Percentiles rank a stretch among this genome's conserved stretches.
These are phyloP conservation scores for Pseudogymnoascus sp. DNA, from an alignment of 2,329 filamentous ascomycete species.

Conservation along the genomic window DNA sequence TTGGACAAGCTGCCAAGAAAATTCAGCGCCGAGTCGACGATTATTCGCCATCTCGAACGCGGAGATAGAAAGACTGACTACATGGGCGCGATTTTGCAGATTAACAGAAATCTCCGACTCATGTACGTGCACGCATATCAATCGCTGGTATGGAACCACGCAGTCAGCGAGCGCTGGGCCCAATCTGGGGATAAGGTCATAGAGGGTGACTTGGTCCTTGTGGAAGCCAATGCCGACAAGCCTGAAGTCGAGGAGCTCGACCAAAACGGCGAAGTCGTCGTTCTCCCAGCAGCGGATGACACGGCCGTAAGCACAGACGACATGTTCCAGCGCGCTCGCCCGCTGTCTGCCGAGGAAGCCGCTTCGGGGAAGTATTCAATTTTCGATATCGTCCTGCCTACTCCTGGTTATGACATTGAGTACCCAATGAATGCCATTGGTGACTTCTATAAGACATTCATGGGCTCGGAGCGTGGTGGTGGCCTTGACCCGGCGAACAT, in stretches of 20 bases:
- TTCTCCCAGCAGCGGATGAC: conserved; percentile 51
- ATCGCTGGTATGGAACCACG: conserved; percentile 87
- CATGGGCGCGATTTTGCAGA: conserved; percentile 69
- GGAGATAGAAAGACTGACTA: conserved; percentile 51
- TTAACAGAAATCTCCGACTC: conserved; percentile 72
- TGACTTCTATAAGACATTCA: conserved; percentile 78
- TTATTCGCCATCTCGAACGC: conserved; percentile 67
- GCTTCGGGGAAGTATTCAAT: conserved; percentile 68
- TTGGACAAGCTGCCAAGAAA: conserved; percentile 65
- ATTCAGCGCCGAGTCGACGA: conserved; percentile 69
- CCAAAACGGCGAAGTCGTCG: conserved; percentile 32
- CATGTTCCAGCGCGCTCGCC: conserved; percentile 59
- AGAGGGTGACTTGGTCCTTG: conserved; percentile 62
- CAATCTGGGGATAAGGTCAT: conserved; percentile 66
- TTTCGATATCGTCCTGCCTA: conserved; percentile 82
- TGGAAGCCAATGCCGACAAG: conserved; percentile 19
- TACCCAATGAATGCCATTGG: conserved; percentile 81
- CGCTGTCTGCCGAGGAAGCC: conserved; percentile 70
- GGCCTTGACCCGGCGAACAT: conserved; percentile 75
- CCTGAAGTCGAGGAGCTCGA: conserved; percentile 26
- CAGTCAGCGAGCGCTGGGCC: conserved; percentile 72
- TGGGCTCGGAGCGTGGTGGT: conserved; percentile 72
- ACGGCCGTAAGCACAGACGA: conserved; percentile 45
- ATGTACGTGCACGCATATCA: conserved; percentile 99
- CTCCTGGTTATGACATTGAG: conserved; percentile 82